These are phyloP conservation scores for Calocybe gangraenosa DNA, from an alignment of 768 basidiomycete species.

Conservation along the genomic window DNA sequence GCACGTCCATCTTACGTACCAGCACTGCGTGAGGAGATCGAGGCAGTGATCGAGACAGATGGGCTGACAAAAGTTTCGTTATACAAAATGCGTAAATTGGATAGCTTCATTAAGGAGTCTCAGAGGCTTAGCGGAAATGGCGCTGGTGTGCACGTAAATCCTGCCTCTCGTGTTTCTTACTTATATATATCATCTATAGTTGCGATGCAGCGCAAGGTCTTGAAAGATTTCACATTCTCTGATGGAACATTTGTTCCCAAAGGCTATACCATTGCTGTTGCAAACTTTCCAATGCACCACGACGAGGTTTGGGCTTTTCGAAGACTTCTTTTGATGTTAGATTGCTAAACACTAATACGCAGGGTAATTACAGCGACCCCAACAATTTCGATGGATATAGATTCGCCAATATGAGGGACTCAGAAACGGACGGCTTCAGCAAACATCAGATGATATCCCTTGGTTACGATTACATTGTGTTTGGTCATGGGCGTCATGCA, in stretches of 20 bases:
- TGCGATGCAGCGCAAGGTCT: slow-evolving; percentile 15
- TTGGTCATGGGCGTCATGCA: slow-evolving; percentile 10
- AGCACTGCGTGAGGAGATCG: slow-evolving; percentile 38
- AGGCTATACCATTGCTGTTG: slow-evolving; percentile 27
- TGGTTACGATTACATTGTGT: slow-evolving; percentile 5
- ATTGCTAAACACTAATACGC: neutral
- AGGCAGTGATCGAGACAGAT: slow-evolving; percentile 28
- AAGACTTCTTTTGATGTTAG: neutral
- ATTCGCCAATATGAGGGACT: slow-evolving; percentile 26
- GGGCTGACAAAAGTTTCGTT: slow-evolving; percentile 22
- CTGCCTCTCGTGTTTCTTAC: neutral
- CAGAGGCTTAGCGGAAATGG: slow-evolving; percentile 27
- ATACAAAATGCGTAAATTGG: slow-evolving; percentile 33
- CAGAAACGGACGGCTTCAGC: slow-evolving; percentile 16
- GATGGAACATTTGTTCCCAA: slow-evolving; percentile 27
- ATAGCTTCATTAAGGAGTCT: slow-evolving; percentile 41
- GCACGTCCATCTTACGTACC: slow-evolving; percentile 26
- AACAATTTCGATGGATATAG: slow-evolving; percentile 13
- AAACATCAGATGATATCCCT: slow-evolving; percentile 13
- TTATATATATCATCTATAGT: slow-evolving; percentile 8
- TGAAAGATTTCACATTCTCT: slow-evolving; percentile 22
- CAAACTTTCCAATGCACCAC: slow-evolving; percentile 14
- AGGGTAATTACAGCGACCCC: slow-evolving; percentile 1
- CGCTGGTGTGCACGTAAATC: slow-evolving; percentile 14
- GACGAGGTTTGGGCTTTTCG: slow-evolving; percentile 4